Base-by-base conservation (phyloP, 208 protist genomes). In the Wallacemonas sp. region DNA sequence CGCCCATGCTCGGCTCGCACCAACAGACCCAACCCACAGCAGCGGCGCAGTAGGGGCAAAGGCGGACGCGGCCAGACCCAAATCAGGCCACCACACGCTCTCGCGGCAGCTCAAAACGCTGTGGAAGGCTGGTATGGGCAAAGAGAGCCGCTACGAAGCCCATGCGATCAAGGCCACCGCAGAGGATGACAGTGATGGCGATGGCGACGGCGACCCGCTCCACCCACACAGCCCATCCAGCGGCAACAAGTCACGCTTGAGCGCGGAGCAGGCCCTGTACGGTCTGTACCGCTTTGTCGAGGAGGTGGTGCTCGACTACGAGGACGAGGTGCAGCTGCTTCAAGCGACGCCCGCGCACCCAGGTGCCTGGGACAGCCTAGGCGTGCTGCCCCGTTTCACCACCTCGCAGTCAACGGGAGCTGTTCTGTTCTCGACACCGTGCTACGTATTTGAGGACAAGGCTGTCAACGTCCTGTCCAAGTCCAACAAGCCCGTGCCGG, bases 261-360 rank as follows among this genome's bases (percentile, higher is more conserved):
- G 30, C 30, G 51, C 51, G n/a, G 51, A 58, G 51, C 51, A 42
- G 19, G 51, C 51, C 8, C 51, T 77, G 62, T 79, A 75, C 42
- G 67, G 72, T 17, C 70, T 77, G 53, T 83, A 77, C 36, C 82
- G 82, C 54, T 84, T 82, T 62, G 77, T 90, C 41, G 76, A 90
- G 71, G 83, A 90, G 65, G 36, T 82, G 28, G 45, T 86, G 60
- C 49, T 75, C 26, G 77, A 90, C n/a, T 90, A 80, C 75, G 72
- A 84, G 49, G 79, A 90, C 53, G 72, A 75, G 21, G 24, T 66
- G 58, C 28, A 15, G 5, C 38, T 84, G 46, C 63, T 82, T 36
- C 28, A 56, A 12, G 63, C 53, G n/a, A 11, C 27, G 26, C n/a
- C 26, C 6, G 8, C 63, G 21, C 19, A 19, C 31, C 19, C 54